Conservation (phyloP, 805 yeast genomes). For the Pichia thaimueangensis region DNA sequence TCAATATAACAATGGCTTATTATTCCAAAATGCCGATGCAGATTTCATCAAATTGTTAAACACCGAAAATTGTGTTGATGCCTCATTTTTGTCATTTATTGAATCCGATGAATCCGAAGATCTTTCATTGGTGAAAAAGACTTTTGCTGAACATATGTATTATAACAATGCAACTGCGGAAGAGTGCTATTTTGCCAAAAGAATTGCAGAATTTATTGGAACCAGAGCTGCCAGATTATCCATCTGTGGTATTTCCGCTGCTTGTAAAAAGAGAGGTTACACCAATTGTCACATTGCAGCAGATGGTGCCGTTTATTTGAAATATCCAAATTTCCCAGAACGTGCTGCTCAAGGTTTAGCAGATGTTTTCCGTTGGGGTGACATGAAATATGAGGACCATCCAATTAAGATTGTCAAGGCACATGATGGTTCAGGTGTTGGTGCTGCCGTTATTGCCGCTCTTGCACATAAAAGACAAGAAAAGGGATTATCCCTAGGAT, state of each 20-base stretch:
- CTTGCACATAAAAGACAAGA: constrained; percentile 75
- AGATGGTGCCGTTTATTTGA: constrained; percentile 93
- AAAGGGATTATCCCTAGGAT: constrained; percentile 65
- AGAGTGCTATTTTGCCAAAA: constrained; percentile 80
- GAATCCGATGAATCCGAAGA: constrained; percentile 91
- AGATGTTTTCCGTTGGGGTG: constrained; percentile 85
- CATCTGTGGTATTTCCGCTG: constrained; percentile 95
- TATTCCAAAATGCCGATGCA: constrained; percentile 53
- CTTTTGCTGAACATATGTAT: constrained; percentile 51
- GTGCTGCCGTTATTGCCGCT: constrained; percentile 98
- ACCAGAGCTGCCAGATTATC: constrained; percentile 91
- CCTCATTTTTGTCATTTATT: constrained; percentile 78
- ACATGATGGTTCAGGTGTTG: constrained; percentile 98
- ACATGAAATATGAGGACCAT: constrained; percentile 41
- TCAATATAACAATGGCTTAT: constrained; percentile 53
- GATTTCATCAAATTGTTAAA: constrained; percentile 53
- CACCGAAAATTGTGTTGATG: constrained; percentile 71
- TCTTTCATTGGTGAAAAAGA: constrained; percentile 64
- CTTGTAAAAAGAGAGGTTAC: constrained; percentile 82
- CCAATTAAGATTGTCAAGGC: constrained; percentile 87
- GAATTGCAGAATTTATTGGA: constrained; percentile 82
- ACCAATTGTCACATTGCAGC: constrained; percentile 86
- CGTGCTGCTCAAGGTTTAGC: constrained; percentile 89
- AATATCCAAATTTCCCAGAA: constrained; percentile 89
- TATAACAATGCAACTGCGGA: constrained; percentile 62